Base-by-base conservation (phyloP, 176 grass and related monocot species). In the Elaeis guineensis region DNA sequence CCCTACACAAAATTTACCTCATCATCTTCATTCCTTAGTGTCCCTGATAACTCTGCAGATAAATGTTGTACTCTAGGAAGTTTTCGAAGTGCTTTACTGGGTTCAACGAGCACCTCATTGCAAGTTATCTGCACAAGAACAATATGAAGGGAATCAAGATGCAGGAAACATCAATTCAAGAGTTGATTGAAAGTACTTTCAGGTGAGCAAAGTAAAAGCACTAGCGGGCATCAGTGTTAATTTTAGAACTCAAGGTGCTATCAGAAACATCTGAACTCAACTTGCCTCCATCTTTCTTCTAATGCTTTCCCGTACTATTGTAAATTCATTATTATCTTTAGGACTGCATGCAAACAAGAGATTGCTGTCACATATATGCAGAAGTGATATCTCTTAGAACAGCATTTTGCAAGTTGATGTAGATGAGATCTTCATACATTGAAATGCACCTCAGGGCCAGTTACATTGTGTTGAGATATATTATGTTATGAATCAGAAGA, bases 321-420 rank as follows among this genome's bases (percentile, higher is more conserved):
- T 82, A 75, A 98, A 98, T 67, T 98, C 93, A 25, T 63, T 92
- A 69, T 98, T 83, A 35, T 98, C 88, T 86, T 98, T 89, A 63
- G 30, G 66, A 50, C 93, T 98, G 88, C 67, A 80, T 59, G 32
- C 62, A 62, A 53, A 25, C 32, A 75, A 73, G 65, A 60, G 16
- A 66, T 79, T 26, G 35, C 9, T 44, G 35, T 44, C 35, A 44
- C 0, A 44, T 12, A 12, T 44, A 44, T 44, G 35, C 35, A 12
- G 9, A 12, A 44, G 35, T 44, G 11, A 44, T 12, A 12, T 44
- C 1, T 44, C 35, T 44, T 44, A 44, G 35, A 44, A 12, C 14
- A 44, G 35, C 35, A 44, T 3, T 44, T 44, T 44, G 35, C 35
- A 12, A 44, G 35, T 12, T 44, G 35, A 44, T 44, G 11, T 44